These are phyloP conservation scores for Sphaerostilbella broomeana DNA, from an alignment of 2,329 filamentous ascomycete species.

Conservation along the genomic window DNA sequence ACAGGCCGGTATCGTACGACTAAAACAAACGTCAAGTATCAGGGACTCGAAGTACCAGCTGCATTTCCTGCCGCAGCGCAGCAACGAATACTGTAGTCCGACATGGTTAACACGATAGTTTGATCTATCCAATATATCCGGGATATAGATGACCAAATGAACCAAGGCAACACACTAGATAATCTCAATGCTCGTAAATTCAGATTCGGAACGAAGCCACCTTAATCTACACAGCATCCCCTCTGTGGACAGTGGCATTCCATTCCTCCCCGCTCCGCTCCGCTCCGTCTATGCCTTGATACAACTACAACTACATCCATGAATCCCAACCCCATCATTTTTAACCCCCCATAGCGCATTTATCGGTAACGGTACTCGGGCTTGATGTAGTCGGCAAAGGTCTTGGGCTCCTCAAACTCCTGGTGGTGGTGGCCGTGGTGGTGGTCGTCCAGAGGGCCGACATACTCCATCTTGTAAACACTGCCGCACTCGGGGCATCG, in stretches of 20 bases:
- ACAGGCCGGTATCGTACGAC: no score
- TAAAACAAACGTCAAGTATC: no score
- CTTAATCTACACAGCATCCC: conserved; percentile 36
- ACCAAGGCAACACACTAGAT: conserved; percentile 17
- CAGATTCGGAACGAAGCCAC: conserved; percentile 29
- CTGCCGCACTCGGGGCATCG: conserved; percentile 95
- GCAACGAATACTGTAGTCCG: no score
- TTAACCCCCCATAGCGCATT: conserved; percentile 18
- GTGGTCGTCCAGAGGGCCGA: conserved; percentile 72
- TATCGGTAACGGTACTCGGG: conserved; percentile 79
- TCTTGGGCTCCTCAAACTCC: conserved; percentile 78
- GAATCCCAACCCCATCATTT: conserved; percentile 3
- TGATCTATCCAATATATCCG: no score
- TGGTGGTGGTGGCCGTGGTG: conserved; percentile 49
- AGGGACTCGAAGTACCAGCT: no score
- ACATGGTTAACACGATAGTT: no score
- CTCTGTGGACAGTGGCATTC: conserved; percentile 17
- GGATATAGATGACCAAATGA: no score
- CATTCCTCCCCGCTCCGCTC: conserved; percentile 11
- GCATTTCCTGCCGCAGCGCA: no score
- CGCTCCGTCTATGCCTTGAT: conserved; percentile 19
- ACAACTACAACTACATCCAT: conserved; percentile 18
- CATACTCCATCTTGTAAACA: conserved; percentile 96
- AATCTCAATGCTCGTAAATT: conserved; percentile 28
- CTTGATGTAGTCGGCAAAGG: conserved; percentile 92